Evolutionary conservation across 2,329 filamentous ascomycete species (phyloP).

Genomic region (Beauveria medogensis): DNA sequence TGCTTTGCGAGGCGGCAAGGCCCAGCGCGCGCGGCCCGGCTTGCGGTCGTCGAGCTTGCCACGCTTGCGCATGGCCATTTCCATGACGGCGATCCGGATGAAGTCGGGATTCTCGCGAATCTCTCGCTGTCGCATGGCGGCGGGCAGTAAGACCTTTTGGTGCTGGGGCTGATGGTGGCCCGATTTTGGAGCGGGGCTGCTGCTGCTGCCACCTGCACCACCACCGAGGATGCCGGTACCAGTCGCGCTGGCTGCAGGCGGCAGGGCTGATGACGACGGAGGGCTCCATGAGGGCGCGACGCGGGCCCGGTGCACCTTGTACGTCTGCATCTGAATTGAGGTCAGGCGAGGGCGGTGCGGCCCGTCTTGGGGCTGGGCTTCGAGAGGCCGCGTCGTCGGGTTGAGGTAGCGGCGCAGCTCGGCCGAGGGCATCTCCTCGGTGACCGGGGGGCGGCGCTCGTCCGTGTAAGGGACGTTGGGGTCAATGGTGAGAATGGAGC

Average conservation of each 20-base stretch:
- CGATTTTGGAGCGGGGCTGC: conserved; percentile 3
- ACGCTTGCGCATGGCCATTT: conserved; percentile 61
- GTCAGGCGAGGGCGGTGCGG: conserved; percentile 31
- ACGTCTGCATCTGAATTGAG: conserved; percentile 66
- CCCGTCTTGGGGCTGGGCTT: conserved; percentile 9
- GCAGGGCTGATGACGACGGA: conserved; percentile 14
- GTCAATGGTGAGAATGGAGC: conserved; percentile 60
- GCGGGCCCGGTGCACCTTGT: conserved; percentile 48
- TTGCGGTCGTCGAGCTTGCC: conserved; percentile 59
- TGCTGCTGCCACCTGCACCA: not conserved
- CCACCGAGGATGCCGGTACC: conserved; percentile 1
- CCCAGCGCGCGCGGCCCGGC: conserved; percentile 60
- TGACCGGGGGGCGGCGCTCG: conserved; percentile 54
- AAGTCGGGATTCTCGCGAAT: conserved; percentile 64
- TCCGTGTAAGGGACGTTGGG: conserved; percentile 59
- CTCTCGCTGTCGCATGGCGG: conserved; percentile 53
- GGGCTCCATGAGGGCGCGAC: conserved; percentile 26
- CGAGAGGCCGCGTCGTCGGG: conserved; percentile 41
- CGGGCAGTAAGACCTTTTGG: conserved; percentile 21
- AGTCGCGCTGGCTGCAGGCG: conserved; percentile 21
- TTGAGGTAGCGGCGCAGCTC: conserved; percentile 61
- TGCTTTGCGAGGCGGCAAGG: conserved; percentile 56
- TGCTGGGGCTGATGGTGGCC: conserved; percentile 15
- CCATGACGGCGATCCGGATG: conserved; percentile 62
- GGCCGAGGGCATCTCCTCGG: conserved; percentile 57